These are phyloP conservation scores for Calonectria pteridis DNA, from an alignment of 2,329 filamentous ascomycete species.

Conservation along the genomic window DNA sequence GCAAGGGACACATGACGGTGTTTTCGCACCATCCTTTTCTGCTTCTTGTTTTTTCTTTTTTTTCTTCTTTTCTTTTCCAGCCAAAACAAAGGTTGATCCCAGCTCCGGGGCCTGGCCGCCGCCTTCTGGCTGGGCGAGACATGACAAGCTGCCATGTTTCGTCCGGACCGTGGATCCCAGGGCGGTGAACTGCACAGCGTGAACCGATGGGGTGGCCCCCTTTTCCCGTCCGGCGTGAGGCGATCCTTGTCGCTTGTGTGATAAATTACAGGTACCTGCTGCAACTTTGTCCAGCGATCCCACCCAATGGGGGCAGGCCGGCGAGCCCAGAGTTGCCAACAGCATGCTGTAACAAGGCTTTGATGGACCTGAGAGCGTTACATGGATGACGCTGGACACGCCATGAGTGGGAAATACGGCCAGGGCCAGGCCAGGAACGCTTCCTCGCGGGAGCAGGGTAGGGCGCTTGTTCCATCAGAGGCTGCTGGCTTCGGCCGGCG, in stretches of 20 bases:
- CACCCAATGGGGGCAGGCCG: conserved; percentile 33
- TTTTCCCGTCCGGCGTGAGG: conserved; percentile 34
- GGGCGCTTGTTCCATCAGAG: neutral
- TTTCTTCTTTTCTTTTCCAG: neutral
- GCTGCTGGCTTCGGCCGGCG: neutral
- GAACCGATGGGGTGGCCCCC: conserved; percentile 37
- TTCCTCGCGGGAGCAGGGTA: neutral
- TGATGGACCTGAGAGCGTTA: neutral
- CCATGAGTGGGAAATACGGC: neutral
- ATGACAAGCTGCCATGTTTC: conserved; percentile 9
- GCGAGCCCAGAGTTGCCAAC: conserved; percentile 15
- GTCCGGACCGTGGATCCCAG: conserved; percentile 21
- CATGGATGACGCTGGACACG: conserved; percentile 10
- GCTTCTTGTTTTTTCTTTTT: neutral
- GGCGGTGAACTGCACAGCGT: conserved; percentile 29
- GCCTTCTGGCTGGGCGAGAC: neutral
- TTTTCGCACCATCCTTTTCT: neutral
- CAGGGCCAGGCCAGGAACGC: neutral
- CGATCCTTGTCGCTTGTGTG: conserved; percentile 37
- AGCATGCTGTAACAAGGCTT: neutral
- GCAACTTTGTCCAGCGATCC: conserved; percentile 37
- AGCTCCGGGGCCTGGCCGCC: conserved; percentile 9
- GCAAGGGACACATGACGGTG: neutral
- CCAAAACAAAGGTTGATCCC: conserved; percentile 6
- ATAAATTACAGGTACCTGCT: conserved; percentile 42